These are phyloP conservation scores for Scheffersomyces spartinae DNA, from an alignment of 805 yeast species.

Conservation along the genomic window DNA sequence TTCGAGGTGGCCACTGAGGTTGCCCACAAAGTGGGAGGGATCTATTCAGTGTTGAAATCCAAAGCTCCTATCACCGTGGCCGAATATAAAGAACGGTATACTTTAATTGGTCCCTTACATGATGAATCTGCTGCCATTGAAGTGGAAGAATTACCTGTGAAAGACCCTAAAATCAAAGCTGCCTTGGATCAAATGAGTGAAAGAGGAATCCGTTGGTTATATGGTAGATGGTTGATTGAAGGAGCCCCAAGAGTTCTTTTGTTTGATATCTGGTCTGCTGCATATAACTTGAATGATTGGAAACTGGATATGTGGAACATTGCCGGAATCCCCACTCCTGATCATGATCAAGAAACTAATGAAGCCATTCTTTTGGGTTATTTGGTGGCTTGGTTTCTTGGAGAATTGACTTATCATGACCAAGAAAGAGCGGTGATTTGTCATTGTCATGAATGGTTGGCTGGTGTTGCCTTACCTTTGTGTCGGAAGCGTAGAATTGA, in stretches of 20 bases:
- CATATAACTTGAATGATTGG: conserved; percentile 73
- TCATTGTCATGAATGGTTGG: conserved; percentile 97
- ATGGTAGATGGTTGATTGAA: conserved; percentile 95
- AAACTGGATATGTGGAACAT: conserved; percentile 83
- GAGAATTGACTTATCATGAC: conserved; percentile 82
- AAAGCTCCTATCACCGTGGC: conserved; percentile 95
- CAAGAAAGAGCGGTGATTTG: conserved; percentile 80
- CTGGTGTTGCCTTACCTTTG: conserved; percentile 89
- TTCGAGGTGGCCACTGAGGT: conserved; percentile 97
- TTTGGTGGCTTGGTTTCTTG: conserved; percentile 92
- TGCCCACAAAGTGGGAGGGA: conserved; percentile 96
- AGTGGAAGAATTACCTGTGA: conserved; percentile 62
- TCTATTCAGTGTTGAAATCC: conserved; percentile 90
- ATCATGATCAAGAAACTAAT: conserved; percentile 76
- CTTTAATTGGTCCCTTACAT: conserved; percentile 79
- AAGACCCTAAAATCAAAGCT: conserved; percentile 41
- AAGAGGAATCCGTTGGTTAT: conserved; percentile 72
- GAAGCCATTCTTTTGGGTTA: conserved; percentile 91
- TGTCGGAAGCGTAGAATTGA: conserved; percentile 88
- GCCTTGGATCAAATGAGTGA: conserved; percentile 69
- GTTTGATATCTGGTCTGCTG: conserved; percentile 76
- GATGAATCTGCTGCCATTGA: conserved; percentile 63
- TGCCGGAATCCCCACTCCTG: conserved; percentile 91
- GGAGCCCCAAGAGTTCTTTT: conserved; percentile 92
- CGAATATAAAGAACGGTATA: conserved; percentile 80